Percentiles rank a stretch among this genome's conserved stretches.
phyloP scores from a whole-genome alignment of 2,329 filamentous ascomycete species.

The Monilinia laxa region DNA sequence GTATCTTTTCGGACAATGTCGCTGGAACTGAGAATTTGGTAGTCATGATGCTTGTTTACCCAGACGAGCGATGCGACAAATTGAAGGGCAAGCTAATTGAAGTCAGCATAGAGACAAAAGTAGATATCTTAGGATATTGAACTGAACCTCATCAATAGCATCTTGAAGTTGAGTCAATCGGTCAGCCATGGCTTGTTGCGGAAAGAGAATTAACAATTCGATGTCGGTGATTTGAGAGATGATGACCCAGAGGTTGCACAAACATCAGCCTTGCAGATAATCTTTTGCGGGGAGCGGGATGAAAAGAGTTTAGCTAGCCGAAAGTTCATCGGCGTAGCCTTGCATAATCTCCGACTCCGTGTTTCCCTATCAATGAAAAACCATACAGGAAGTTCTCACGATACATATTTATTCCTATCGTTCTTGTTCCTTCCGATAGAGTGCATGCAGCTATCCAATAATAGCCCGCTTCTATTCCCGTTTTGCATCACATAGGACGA shows the following conservation, averaged over 20 bases:
- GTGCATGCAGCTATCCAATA: slow-evolving; percentile 15
- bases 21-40: slow-evolving; percentile 56
- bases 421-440: background rate
- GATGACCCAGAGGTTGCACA: slow-evolving; percentile 5
- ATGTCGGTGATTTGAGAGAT: slow-evolving; percentile 13
- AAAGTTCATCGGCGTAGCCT: background rate
- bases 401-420: slow-evolving; percentile 2
- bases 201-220: background rate
- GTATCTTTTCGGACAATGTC: slow-evolving; percentile 61
- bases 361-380: slow-evolving; percentile 2
- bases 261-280: slow-evolving; percentile 16
- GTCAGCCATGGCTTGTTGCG: slow-evolving; percentile 58
- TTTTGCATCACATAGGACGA: slow-evolving; percentile 7
- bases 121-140: slow-evolving; percentile 3
- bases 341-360: slow-evolving; percentile 13
- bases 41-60: slow-evolving; percentile 66
- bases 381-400: background rate
- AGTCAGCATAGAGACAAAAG: slow-evolving; percentile 22
- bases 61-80: slow-evolving; percentile 67
- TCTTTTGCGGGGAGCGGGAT: background rate
- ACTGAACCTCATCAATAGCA: slow-evolving; percentile 72
- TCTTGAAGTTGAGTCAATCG: slow-evolving; percentile 82
- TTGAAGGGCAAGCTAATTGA: slow-evolving; percentile 60
- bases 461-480: background rate
- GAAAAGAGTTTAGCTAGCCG: background rate